Conservation (phyloP, 2,329 filamentous ascomycete species). For the Zalaria sp. region DNA sequence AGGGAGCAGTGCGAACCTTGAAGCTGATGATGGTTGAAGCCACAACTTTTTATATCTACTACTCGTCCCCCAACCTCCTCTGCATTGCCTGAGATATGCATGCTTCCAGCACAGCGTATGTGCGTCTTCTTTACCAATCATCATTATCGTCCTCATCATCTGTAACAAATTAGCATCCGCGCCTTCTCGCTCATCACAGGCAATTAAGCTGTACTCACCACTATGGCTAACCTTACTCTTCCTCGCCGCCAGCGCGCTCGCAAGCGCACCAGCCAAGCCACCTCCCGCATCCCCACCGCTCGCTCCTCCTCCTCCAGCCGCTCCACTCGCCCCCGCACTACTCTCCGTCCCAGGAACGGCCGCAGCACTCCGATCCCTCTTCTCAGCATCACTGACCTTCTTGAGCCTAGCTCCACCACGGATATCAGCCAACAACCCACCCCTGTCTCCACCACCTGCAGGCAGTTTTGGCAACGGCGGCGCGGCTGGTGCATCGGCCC, state of each 20-base stretch:
- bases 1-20: no score
- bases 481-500: conserved; percentile 38
- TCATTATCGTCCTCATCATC: conserved; percentile 68
- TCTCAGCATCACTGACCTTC: conserved; percentile 58
- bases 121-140: conserved; percentile 42
- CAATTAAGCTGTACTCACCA: conserved; percentile 49
- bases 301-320: conserved; percentile 38
- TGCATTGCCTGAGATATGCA: no score
- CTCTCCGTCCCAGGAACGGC: conserved; percentile 41
- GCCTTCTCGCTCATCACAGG: neutral
- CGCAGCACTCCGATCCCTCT: conserved; percentile 57
- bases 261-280: conserved; percentile 42
- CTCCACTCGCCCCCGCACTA: conserved; percentile 39
- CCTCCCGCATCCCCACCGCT: conserved; percentile 32
- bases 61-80: no score
- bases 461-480: conserved; percentile 32
- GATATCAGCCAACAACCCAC: conserved; percentile 57
- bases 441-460: conserved; percentile 32
- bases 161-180: conserved; percentile 24
- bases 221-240: conserved; percentile 91
- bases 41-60: no score
- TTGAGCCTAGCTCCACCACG: conserved; percentile 51
- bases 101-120: neutral
- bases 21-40: no score
- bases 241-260: conserved; percentile 68